Conservation (phyloP, 2,329 filamentous ascomycete genomes). For the Bipolaris cookei region DNA sequence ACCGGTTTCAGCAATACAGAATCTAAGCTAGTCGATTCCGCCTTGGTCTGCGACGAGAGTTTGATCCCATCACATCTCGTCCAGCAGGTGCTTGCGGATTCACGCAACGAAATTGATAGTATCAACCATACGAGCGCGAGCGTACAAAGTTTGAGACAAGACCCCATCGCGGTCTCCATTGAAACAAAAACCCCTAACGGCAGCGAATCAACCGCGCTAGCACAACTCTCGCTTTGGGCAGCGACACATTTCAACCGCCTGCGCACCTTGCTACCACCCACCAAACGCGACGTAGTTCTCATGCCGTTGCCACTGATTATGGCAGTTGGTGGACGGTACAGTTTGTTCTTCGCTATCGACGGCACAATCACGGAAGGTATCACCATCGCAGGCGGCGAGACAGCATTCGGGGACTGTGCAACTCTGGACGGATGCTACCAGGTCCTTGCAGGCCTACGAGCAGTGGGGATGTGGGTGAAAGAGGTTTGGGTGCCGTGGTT, state of each 20-base stretch:
- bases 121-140: neutral
- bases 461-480: slow-evolving; percentile 1
- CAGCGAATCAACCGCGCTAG: slow-evolving; percentile 11
- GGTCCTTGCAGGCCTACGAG: neutral
- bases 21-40: slow-evolving; percentile 14
- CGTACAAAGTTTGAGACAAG: neutral
- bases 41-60: slow-evolving; percentile 3
- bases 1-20: slow-evolving; percentile 7
- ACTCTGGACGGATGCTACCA: slow-evolving; percentile 3
- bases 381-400: slow-evolving; percentile 8
- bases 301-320: slow-evolving; percentile 14
- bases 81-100: slow-evolving; percentile 10
- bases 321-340: slow-evolving; percentile 12
- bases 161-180: neutral
- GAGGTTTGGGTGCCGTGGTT: slow-evolving; percentile 5
- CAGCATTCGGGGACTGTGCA: slow-evolving; percentile 9
- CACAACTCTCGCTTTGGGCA: slow-evolving; percentile 15
- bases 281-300: slow-evolving; percentile 4
- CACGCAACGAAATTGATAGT: slow-evolving; percentile 10
- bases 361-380: slow-evolving; percentile 13
- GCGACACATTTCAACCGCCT: slow-evolving; percentile 17
- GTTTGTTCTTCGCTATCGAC: slow-evolving; percentile 15
- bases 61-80: slow-evolving; percentile 2
- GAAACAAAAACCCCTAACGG: slow-evolving; percentile 10
- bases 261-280: slow-evolving; percentile 11